These are phyloP conservation scores for Tilletiopsis washingtonensis DNA, from an alignment of 1,284 basidiomycete species.

Conservation along the genomic window DNA sequence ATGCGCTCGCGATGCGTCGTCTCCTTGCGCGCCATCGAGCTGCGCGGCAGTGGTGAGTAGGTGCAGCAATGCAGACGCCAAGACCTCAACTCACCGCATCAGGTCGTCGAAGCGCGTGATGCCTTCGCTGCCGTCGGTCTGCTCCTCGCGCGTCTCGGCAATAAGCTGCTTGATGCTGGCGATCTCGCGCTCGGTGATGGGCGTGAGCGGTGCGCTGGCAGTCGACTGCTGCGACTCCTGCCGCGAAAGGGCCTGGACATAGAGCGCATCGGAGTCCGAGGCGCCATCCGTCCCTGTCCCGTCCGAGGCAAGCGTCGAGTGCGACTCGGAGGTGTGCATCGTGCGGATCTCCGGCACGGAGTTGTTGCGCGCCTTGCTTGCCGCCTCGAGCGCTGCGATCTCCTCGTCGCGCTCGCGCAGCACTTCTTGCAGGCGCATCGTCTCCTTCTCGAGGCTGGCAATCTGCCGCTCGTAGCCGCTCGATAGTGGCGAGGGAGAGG, in stretches of 20 bases:
- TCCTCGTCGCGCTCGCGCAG: constrained; percentile 39
- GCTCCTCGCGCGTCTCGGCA: constrained; percentile 5
- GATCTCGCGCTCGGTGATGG: constrained; percentile 18
- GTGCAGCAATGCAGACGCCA: too few relatives aligned
- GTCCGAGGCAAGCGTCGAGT: not conserved
- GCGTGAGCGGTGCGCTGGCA: constrained; percentile 9
- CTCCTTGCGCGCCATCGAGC: constrained; percentile 91
- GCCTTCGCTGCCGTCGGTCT: constrained; percentile 6
- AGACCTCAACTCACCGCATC: too few relatives aligned
- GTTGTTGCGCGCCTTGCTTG: not conserved
- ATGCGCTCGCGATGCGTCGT: constrained; percentile 70
- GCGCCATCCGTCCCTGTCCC: not conserved
- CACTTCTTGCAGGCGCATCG: constrained; percentile 29
- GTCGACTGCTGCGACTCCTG: not conserved
- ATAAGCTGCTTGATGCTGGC: constrained; percentile 16
- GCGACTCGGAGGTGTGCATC: too few relatives aligned
- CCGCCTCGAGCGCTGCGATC: constrained; percentile 18
- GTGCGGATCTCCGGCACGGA: too few relatives aligned
- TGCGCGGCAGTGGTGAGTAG: too few relatives aligned
- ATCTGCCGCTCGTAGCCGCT: constrained; percentile 35
- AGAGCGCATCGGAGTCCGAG: not conserved
- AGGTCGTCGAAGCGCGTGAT: constrained; percentile 22
- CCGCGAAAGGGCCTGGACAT: not conserved
- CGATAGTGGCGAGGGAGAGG: constrained; percentile 2
- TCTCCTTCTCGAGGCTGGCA: constrained; percentile 33